These are phyloP conservation scores for Micractinium conductrix DNA, from an alignment of 139 green algal genomes.

Conservation along the genomic window DNA sequence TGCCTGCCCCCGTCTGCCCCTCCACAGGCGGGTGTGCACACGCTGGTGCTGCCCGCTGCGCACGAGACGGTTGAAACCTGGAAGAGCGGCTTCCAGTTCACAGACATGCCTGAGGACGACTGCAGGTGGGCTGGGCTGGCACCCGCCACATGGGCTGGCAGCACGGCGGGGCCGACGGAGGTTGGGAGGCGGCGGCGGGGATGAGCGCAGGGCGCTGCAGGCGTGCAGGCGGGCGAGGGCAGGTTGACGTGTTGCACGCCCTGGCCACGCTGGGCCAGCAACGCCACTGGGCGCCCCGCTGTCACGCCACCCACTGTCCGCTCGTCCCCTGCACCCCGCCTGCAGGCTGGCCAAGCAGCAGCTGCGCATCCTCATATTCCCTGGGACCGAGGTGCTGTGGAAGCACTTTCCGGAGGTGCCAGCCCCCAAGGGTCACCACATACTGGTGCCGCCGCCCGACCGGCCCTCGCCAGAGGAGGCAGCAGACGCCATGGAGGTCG, in stretches of 20 bases:
- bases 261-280: no score
- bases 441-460: conserved; percentile 19
- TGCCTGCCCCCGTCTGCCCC: not conserved
- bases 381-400: conserved; percentile 67
- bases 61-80: conserved; percentile 65
- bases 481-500: not conserved
- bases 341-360: conserved; percentile 58
- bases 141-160: no score
- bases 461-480: conserved; percentile 1
- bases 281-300: no score
- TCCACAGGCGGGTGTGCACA: conserved; percentile 52
- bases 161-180: no score
- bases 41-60: conserved; percentile 60
- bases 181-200: no score
- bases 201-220: no score
- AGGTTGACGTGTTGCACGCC: no score
- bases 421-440: conserved; percentile 27
- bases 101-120: conserved; percentile 56
- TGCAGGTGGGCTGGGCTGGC: no score
- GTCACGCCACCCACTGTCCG: not conserved
- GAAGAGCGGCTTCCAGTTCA: conserved; percentile 66
- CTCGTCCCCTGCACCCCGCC: not conserved
- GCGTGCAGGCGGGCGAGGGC: no score
- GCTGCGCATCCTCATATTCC: conserved; percentile 85
- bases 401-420: conserved; percentile 36